A percentile compares a stretch with the other conserved stretches of the same genome.
These are phyloP conservation scores for Sporothrix brasiliensis DNA, from an alignment of 2,329 filamentous ascomycete genomes.

Conservation along the genomic window DNA sequence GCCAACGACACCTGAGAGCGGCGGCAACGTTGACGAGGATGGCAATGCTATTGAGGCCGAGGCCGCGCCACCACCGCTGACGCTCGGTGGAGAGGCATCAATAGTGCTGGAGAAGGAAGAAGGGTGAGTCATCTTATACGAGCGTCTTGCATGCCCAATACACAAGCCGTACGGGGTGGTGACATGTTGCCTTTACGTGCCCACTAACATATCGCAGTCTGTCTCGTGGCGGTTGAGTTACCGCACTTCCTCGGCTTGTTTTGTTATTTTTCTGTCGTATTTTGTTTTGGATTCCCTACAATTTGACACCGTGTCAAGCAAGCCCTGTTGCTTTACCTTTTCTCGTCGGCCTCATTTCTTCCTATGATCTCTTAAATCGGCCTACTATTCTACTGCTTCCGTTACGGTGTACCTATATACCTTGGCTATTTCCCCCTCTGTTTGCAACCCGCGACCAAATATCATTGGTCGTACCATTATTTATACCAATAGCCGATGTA, in stretches of 20 bases:
- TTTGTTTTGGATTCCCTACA: neutral
- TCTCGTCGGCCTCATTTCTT: neutral
- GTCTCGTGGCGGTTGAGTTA: slow-evolving; percentile 27
- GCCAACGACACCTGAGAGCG: slow-evolving; percentile 39
- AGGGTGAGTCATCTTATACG: slow-evolving; percentile 34
- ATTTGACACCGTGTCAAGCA: neutral
- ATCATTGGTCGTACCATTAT: no score
- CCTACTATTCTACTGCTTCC: neutral
- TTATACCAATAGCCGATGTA: neutral
- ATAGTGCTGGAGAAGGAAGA: slow-evolving; percentile 37
- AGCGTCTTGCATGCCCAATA: no score
- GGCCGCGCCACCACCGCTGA: slow-evolving; percentile 2
- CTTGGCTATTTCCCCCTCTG: neutral
- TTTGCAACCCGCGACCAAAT: neutral
- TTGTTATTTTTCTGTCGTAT: neutral
- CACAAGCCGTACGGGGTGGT: no score
- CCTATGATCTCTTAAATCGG: neutral
- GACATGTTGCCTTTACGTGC: no score
- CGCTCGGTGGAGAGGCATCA: neutral
- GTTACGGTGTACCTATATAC: neutral
- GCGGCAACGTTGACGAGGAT: slow-evolving; percentile 34
- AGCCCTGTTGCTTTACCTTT: neutral
- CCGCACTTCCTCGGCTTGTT: neutral
- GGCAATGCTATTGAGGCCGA: slow-evolving; percentile 31
- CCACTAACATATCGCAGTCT: slow-evolving; percentile 20